phyloP scores from a whole-genome alignment of 805 yeast species.

The Sugiyamaella marilandica region DNA sequence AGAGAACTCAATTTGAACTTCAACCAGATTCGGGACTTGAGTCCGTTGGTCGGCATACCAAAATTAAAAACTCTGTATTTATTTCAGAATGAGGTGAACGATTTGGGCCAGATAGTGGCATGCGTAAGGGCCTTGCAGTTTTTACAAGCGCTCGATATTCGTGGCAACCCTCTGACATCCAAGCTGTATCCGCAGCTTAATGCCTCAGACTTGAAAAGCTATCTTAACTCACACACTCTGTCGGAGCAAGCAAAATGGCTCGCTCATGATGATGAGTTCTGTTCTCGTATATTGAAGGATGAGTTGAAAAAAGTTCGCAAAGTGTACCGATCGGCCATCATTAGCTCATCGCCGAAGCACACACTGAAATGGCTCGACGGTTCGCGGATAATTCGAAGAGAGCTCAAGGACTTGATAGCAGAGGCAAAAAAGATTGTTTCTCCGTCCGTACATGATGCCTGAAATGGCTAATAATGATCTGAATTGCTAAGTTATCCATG shows the following conservation, averaged over 20 bases:
- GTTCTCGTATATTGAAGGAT: not conserved
- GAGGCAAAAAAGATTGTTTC: not conserved
- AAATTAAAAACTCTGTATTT: constrained; percentile 27
- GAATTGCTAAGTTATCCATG: too few relatives aligned
- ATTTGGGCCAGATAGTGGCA: constrained; percentile 19
- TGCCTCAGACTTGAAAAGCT: constrained; percentile 1
- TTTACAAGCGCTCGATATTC: constrained; percentile 26
- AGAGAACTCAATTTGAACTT: constrained; percentile 32
- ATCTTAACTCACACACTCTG: constrained; percentile 3
- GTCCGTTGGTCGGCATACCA: constrained; percentile 25
- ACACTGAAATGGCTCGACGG: constrained; percentile 17
- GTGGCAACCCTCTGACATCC: constrained; percentile 29
- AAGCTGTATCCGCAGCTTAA: constrained; percentile 20
- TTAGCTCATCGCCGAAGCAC: not conserved
- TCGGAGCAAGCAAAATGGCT: constrained; percentile 11
- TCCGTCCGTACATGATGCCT: not conserved
- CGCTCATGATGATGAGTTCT: constrained; percentile 8
- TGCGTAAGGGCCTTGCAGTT: constrained; percentile 18
- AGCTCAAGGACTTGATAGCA: not conserved
- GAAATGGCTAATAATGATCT: too few relatives aligned
- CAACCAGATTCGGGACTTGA: constrained; percentile 27
- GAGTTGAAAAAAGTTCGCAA: not conserved
- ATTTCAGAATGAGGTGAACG: constrained; percentile 24
- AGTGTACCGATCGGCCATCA: constrained; percentile 3
- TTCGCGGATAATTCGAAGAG: not conserved